phyloP scores from a whole-genome alignment of 306 rosid species.

The Mimosa pudica region DNA sequence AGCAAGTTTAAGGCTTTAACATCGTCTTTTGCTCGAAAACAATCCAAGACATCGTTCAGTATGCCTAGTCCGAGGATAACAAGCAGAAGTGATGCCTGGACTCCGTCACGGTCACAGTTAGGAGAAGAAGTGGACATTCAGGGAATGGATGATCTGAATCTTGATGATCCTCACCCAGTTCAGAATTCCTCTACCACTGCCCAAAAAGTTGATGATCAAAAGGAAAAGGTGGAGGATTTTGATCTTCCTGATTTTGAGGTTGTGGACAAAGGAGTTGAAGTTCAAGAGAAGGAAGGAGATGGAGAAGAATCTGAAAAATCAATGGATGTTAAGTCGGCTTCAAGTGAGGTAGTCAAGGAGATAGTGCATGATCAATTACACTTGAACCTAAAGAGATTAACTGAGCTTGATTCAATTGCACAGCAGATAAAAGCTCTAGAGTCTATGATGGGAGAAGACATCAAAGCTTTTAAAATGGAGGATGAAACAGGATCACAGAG shows the following conservation, averaged over 20 bases:
- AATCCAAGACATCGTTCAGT: slow-evolving; percentile 88
- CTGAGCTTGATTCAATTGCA: slow-evolving; percentile 84
- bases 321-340: slow-evolving; percentile 45
- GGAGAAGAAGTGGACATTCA: slow-evolving; percentile 46
- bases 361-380: slow-evolving; percentile 65
- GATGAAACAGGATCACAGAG: slow-evolving; percentile 60
- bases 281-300: slow-evolving; percentile 56
- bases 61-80: slow-evolving; percentile 81
- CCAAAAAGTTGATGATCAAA: slow-evolving; percentile 49
- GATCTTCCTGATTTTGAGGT: slow-evolving; percentile 92
- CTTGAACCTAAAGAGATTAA: slow-evolving; percentile 53
- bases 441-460: slow-evolving; percentile 74
- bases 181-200: slow-evolving; percentile 46
- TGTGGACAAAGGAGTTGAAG: slow-evolving; percentile 87
- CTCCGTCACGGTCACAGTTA: slow-evolving; percentile 66
- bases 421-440: slow-evolving; percentile 95
- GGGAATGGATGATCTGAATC: slow-evolving; percentile 87
- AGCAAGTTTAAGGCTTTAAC: slow-evolving; percentile 48
- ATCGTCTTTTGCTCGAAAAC: slow-evolving; percentile 68
- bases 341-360: slow-evolving; percentile 83
- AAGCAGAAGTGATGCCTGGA: slow-evolving; percentile 65
- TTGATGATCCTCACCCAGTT: slow-evolving; percentile 81
- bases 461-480: slow-evolving; percentile 32
- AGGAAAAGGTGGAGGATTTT: slow-evolving; percentile 65
- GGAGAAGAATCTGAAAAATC: slow-evolving; percentile 58